Evolutionary conservation across 441 rosid genomes (phyloP).

Genomic region (Syzygium malaccense): DNA sequence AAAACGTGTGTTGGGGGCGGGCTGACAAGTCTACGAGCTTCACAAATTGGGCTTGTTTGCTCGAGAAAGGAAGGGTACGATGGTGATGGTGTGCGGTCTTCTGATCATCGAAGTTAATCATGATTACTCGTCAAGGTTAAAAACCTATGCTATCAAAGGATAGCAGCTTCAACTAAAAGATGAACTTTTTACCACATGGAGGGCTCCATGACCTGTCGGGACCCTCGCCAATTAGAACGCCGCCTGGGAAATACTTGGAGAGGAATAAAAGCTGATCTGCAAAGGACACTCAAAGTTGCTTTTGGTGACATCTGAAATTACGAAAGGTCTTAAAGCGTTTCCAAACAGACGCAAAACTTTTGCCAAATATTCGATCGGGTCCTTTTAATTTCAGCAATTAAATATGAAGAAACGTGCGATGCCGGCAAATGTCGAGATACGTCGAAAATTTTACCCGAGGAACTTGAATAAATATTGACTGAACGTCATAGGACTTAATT

Average conservation of each 20-base stretch:
- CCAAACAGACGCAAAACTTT: not conserved
- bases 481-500: not conserved
- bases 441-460: not conserved
- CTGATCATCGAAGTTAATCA: not conserved
- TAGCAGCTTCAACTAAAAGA: not conserved
- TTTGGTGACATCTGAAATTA: no score
- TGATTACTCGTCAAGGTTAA: not conserved
- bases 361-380: not conserved
- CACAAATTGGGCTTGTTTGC: not conserved
- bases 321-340: not conserved
- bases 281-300: not conserved
- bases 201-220: not conserved
- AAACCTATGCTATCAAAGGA: not conserved
- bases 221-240: not conserved
- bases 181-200: not conserved
- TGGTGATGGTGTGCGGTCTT: not conserved
- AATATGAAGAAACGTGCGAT: not conserved
- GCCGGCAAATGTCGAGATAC: not conserved
- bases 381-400: not conserved
- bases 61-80: not conserved
- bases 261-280: not conserved
- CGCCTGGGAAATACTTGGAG: not conserved
- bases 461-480: not conserved
- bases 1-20: rapidly evolving
- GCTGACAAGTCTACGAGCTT: not conserved